Percentiles rank a stretch among this genome's conserved stretches.
These are phyloP conservation scores for Byssochlamys sp. DNA, from an alignment of 2,329 filamentous ascomycete species.

Conservation along the genomic window DNA sequence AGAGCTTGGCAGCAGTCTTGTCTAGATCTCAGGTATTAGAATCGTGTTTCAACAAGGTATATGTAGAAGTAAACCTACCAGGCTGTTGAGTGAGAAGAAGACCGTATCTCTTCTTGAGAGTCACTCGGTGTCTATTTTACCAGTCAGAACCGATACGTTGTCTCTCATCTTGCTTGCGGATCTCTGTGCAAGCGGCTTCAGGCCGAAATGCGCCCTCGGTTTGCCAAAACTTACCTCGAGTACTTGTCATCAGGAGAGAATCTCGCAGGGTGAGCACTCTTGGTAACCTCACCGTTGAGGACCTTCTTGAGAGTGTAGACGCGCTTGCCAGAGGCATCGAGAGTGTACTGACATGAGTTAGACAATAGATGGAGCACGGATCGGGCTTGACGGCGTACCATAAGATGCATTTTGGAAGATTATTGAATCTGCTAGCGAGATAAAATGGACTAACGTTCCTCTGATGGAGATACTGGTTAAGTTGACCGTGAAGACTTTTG, in stretches of 20 bases:
- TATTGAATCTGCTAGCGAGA: constrained; percentile 1
- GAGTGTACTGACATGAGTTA: constrained; percentile 56
- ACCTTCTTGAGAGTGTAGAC: constrained; percentile 94
- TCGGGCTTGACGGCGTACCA: constrained; percentile 19
- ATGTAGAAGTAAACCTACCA: constrained; percentile 31
- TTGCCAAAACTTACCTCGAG: constrained; percentile 49
- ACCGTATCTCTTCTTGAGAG: constrained; percentile 85
- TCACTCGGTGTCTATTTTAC: constrained; percentile 68
- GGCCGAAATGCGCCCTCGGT: neutral
- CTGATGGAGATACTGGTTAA: neutral
- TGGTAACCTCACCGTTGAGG: constrained; percentile 70
- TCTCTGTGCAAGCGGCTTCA: neutral
- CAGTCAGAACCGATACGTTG: constrained; percentile 1
- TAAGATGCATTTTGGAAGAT: constrained; percentile 30
- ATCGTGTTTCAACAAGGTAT: neutral
- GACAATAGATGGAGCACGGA: neutral
- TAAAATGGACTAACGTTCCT: neutral
- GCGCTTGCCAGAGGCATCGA: constrained; percentile 73
- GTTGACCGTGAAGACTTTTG: neutral
- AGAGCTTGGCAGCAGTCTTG: constrained; percentile 23
- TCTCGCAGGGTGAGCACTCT: constrained; percentile 87
- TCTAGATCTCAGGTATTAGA: constrained; percentile 13
- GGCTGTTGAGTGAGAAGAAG: constrained; percentile 72
- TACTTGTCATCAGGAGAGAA: constrained; percentile 99
- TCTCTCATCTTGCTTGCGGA: neutral